Evolutionary conservation across 1,284 basidiomycete genomes (phyloP).

Genomic region (Afroboletus lepidellus): DNA sequence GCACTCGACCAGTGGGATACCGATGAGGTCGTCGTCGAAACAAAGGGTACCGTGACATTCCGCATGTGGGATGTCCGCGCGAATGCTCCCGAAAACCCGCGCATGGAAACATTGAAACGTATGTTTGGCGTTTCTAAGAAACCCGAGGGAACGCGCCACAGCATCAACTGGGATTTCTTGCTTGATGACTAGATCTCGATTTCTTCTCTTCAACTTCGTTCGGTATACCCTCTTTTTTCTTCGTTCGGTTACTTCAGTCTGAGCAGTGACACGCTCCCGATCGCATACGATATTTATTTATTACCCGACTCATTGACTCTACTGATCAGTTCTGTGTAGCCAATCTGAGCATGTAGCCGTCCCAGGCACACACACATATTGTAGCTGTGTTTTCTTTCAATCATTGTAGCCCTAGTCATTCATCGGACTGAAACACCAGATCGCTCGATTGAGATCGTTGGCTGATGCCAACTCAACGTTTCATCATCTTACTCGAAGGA

Average conservation of each 20-base stretch:
- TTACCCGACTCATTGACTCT: conserved; percentile 7
- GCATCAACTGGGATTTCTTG: conserved; percentile 75
- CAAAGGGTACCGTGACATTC: conserved; percentile 59
- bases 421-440: conserved; percentile 6
- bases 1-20: conserved; percentile 39
- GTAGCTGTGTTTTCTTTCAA: conserved; percentile 17
- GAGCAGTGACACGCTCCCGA: conserved; percentile 8
- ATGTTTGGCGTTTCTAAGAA: conserved; percentile 59
- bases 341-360: conserved; percentile 26
- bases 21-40: conserved; percentile 62
- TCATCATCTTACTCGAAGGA: background rate
- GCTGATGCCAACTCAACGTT: background rate
- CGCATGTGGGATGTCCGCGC: conserved; percentile 76
- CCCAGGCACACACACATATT: conserved; percentile 17
- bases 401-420: conserved; percentile 26
- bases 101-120: conserved; percentile 60
- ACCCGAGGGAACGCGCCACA: conserved; percentile 44
- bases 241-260: background rate
- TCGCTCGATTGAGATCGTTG: background rate
- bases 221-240: conserved; percentile 7
- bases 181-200: conserved; percentile 53
- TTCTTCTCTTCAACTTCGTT: conserved; percentile 11
- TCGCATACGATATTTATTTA: conserved; percentile 17
- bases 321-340: conserved; percentile 25
- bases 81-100: conserved; percentile 55